phyloP scores from a whole-genome alignment of 768 basidiomycete species.

The Xerocomus potaroensis region DNA sequence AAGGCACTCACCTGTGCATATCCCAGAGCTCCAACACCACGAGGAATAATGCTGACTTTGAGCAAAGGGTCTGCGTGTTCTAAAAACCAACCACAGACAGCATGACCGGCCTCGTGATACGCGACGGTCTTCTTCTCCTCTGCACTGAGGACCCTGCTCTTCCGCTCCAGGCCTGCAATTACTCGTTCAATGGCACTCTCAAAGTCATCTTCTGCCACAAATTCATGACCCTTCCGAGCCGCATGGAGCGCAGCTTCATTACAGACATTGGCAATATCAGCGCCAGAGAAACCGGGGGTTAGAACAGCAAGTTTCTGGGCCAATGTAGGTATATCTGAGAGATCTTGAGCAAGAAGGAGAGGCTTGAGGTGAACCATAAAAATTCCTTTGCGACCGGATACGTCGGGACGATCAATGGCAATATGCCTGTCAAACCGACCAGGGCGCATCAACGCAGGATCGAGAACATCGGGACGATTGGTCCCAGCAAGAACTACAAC shows the following conservation, averaged over 20 bases:
- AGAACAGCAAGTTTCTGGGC: constrained; percentile 94
- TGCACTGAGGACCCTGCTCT: constrained; percentile 85
- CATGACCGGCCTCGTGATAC: constrained; percentile 98
- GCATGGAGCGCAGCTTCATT: constrained; percentile 97
- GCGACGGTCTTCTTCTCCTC: constrained; percentile 99
- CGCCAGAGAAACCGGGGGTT: constrained; percentile 97
- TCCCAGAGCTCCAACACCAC: constrained; percentile 91
- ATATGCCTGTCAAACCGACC: constrained; percentile 98
- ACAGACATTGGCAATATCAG: constrained; percentile 98
- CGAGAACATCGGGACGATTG: constrained; percentile 94
- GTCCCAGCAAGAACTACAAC: constrained; percentile 96
- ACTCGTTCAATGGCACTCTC: constrained; percentile 98
- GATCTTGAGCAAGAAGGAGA: constrained; percentile 58
- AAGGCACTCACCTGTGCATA: constrained; percentile 76
- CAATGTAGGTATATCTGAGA: constrained; percentile 50
- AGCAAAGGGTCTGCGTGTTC: constrained; percentile 95
- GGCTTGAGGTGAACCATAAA: constrained; percentile 90
- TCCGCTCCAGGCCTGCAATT: constrained; percentile 94
- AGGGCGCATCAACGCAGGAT: constrained; percentile 92
- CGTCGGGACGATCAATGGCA: constrained; percentile 91
- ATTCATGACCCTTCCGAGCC: constrained; percentile 78
- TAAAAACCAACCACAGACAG: constrained; percentile 97
- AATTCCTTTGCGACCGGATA: constrained; percentile 89
- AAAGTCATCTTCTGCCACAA: constrained; percentile 80
- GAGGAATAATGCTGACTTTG: constrained; percentile 97